Conservation (phyloP, 106 monocot genomes). For the Xerophyta viscosa region DNA sequence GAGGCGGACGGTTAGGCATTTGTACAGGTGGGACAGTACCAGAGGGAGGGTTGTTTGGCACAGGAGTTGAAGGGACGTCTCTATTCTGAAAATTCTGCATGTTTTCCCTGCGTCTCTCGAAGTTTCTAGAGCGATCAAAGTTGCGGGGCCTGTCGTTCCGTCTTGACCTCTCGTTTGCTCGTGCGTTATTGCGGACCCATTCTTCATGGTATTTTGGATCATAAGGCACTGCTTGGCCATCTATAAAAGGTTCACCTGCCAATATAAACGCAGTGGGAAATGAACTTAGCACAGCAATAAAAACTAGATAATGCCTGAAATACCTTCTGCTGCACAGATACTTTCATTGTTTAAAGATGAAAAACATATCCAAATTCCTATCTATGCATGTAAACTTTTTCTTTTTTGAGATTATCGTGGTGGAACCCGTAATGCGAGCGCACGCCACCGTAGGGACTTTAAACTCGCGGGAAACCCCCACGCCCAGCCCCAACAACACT, state of each 20-base stretch:
- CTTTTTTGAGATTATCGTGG: too few species aligned
- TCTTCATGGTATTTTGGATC: conserved; percentile 83
- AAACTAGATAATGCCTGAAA: not conserved
- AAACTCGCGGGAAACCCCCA: too few species aligned
- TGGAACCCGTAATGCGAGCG: too few species aligned
- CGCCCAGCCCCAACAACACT: too few species aligned
- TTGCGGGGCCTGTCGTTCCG: conserved; percentile 91
- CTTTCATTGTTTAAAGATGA: too few species aligned
- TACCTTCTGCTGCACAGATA: too few species aligned
- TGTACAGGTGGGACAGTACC: not conserved
- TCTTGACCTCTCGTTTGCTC: conserved; percentile 70
- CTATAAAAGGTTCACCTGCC: conserved; percentile 89
- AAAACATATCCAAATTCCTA: too few species aligned
- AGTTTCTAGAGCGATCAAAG: conserved; percentile 77
- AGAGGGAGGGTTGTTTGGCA: conserved; percentile 16
- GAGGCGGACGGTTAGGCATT: conserved; percentile 2
- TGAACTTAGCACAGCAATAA: not conserved
- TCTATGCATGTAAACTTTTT: too few species aligned
- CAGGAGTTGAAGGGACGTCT: conserved; percentile 16
- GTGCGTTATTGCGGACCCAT: conserved; percentile 72
- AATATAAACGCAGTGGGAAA: not conserved
- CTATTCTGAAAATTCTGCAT: conserved; percentile 57
- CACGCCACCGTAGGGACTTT: too few species aligned
- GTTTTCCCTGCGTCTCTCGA: conserved; percentile 77
- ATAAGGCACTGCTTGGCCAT: conserved; percentile 91